Evolutionary conservation across 768 basidiomycete genomes (phyloP), one percentile per base, ranked within the genome.

Genomic region (Lyophyllum semitale): DNA sequence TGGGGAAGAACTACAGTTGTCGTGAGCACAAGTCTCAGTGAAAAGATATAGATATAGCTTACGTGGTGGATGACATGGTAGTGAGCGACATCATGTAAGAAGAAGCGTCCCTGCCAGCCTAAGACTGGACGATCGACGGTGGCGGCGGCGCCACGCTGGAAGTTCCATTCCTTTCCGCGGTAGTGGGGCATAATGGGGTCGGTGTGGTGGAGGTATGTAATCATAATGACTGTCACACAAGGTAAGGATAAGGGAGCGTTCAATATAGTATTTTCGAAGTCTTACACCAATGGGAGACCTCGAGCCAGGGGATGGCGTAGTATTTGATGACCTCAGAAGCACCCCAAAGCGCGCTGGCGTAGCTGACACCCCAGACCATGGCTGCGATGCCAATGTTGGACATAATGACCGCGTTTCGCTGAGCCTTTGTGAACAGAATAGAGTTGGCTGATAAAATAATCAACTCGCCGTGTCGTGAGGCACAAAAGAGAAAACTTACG

Each of bases 201-300:
- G n/a, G 85, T 85, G 70, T 87, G 85, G 60, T 86, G 85, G 5
- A 87, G 75, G 60, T 84, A 84, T 5, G 83, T 84, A 63, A 81
- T 79, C 80, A 80, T 77, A 59, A 78, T 76, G 56, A 78, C 77
- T 77, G 37, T 30, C 6, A 30, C 5, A 30, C 29, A 15, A 15
- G 8, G 33, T 35, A n/a, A n/a, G n/a, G n/a, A n/a, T n/a, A 11
- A n/a, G 37, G 26, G 29, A n/a, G n/a, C n/a, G n/a, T n/a, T n/a
- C n/a, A n/a, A n/a, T n/a, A n/a, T n/a, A 66, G n/a, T n/a, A n/a
- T n/a, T n/a, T 35, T 8, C 33, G 13, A 35, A 8, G 7, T 8
- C 77, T 49, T 69, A 80, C 79, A 81, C 82, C 82, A 84, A 58
- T 84, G 81, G 4, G 77, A 69, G 12, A 85, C 82, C 41, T 63